Evolutionary conservation across 371 early-diverging fungal genomes (phyloP), one percentile per base, ranked within the genome.

Genomic region (Lichtheimia hyalospora): DNA sequence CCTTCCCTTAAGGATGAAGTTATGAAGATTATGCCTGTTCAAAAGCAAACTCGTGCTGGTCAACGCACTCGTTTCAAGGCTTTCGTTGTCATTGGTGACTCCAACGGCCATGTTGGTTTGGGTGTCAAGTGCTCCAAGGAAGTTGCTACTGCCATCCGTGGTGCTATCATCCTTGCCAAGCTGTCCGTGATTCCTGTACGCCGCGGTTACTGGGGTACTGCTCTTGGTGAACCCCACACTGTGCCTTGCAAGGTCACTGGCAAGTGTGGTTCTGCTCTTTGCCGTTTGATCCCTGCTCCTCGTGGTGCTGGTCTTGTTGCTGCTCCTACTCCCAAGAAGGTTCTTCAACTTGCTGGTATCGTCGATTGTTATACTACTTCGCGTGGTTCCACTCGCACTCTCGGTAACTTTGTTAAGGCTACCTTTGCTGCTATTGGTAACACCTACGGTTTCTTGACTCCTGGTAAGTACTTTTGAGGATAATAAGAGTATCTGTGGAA

Each of bases 41-140:
- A 99, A 88, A 99, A 99, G 92, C 99, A 99, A 86, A 99, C 99
- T 71, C 94, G 95, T 79, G 99, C 99, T 67, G 99, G 99, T 88
- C 99, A 99, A 87, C 95, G 98, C 74, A 99, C 99, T 70, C 94
- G 97, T 70, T 99, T 99, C 91, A 99, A 99, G 92, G 99, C 97
- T 69, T 97, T 97, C 74, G 98, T 98, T 60, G 93, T 95, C 86
- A 93, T 99, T 75, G 99, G 99, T 83, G 98, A 99, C 88, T 85
- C 82, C 58, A 86, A 96, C 74, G 98, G 99, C 64, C 98, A 98
- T 86, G 96, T 99, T 74, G 99, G 99, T 83, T 89, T 99, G 62
- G 99, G 99, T 81, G 96, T 97, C 80, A 99, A 98, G 90, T 96
- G 98, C 87, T 91, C 98, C 75, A 98, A 98, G 92, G 99, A 99